These are phyloP conservation scores for Chalciporus chontae DNA, from an alignment of 768 basidiomycete species.

Conservation along the genomic window DNA sequence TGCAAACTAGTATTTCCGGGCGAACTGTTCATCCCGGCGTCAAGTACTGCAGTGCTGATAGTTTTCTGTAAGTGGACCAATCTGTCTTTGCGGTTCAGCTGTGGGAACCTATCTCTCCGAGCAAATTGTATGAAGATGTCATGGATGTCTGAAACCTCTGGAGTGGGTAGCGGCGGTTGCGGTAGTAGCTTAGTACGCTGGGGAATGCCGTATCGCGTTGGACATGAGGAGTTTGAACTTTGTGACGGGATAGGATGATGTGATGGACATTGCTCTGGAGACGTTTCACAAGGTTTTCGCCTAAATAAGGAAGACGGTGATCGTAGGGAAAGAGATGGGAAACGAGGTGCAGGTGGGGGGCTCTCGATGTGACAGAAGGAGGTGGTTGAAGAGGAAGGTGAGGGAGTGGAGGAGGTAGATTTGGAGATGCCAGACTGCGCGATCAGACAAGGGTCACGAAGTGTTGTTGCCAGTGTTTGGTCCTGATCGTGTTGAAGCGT, in stretches of 20 bases:
- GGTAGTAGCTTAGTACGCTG: conserved; percentile 18
- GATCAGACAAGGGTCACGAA: neutral
- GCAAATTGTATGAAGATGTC: conserved; percentile 28
- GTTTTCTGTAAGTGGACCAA: conserved; percentile 32
- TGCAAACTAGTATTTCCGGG: conserved; percentile 12
- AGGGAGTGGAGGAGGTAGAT: conserved; percentile 3
- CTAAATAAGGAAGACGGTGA: conserved; percentile 25
- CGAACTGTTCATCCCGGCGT: conserved; percentile 39
- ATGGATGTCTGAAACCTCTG: conserved; percentile 3
- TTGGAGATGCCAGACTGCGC: conserved; percentile 1
- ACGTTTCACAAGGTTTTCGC: conserved; percentile 12
- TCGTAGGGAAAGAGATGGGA: conserved; percentile 13
- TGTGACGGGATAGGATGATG: neutral
- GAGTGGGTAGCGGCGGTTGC: conserved; percentile 4
- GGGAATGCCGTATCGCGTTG: too few species aligned
- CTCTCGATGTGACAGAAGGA: conserved; percentile 29
- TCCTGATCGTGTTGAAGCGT: neutral
- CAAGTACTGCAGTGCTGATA: conserved; percentile 36
- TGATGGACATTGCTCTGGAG: neutral
- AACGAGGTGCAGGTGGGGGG: conserved; percentile 13
- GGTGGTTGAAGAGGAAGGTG: conserved; percentile 15
- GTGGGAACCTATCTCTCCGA: neutral
- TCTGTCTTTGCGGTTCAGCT: conserved; percentile 19
- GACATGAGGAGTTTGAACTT: conserved; percentile 2
- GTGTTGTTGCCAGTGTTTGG: neutral